Conservation (phyloP, 371 early-diverging fungal genomes). For the Phascolomyces articulosus region DNA sequence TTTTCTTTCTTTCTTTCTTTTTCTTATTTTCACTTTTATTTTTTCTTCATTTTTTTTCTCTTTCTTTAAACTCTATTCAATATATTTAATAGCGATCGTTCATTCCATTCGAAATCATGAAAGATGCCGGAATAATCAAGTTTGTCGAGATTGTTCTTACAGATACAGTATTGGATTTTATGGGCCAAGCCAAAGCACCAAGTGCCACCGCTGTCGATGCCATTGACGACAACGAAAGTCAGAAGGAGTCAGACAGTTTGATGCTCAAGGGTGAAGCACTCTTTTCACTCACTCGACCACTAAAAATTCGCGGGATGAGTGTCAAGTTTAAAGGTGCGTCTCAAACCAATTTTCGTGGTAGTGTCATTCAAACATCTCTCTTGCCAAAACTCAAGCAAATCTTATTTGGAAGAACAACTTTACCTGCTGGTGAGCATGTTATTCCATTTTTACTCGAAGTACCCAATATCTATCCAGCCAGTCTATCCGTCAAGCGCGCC, state of each 20-base stretch:
- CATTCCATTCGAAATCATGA: conserved; percentile 19
- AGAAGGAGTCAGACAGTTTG: conserved; percentile 11
- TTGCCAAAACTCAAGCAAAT: conserved; percentile 28
- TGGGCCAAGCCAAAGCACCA: conserved; percentile 8
- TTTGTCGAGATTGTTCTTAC: conserved; percentile 24
- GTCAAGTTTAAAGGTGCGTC: conserved; percentile 28
- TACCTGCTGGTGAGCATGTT: conserved; percentile 25
- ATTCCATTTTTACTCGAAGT: conserved; percentile 27
- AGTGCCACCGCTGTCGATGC: not conserved
- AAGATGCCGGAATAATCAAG: conserved; percentile 27
- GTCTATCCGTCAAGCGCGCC: conserved; percentile 23
- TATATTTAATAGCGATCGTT: too few species aligned
- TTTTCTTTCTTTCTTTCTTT: not conserved
- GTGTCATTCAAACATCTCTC: conserved; percentile 10
- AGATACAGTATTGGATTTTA: conserved; percentile 22
- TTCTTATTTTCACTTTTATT: not conserved
- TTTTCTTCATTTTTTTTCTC: too few species aligned
- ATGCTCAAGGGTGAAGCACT: conserved; percentile 22
- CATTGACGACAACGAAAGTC: conserved; percentile 3
- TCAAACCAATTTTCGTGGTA: conserved; percentile 3
- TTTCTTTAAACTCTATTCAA: too few species aligned
- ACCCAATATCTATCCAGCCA: conserved; percentile 27
- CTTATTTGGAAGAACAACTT: conserved; percentile 19
- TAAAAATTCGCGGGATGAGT: conserved; percentile 25
- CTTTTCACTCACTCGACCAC: conserved; percentile 19